These are phyloP conservation scores for Penicillium sp. DNA, from an alignment of 2,329 filamentous ascomycete genomes.

Conservation along the genomic window DNA sequence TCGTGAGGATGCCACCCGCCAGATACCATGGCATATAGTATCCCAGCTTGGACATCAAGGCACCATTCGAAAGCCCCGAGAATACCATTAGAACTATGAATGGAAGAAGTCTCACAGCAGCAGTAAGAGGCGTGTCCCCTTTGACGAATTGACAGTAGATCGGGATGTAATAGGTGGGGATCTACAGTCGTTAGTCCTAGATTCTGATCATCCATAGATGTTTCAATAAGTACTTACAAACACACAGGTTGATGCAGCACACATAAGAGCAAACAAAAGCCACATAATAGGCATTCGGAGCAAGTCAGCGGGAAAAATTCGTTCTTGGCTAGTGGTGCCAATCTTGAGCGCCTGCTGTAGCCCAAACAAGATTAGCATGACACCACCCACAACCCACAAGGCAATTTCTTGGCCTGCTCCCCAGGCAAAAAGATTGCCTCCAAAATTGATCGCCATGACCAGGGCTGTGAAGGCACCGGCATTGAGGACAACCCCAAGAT, in stretches of 20 bases:
- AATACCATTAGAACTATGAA: slow-evolving; percentile 24
- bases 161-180: slow-evolving; percentile 19
- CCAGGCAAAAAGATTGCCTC: slow-evolving; percentile 53
- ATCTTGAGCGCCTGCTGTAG: slow-evolving; percentile 34
- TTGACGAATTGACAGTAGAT: slow-evolving; percentile 21
- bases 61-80: slow-evolving; percentile 10
- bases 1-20: slow-evolving; percentile 8
- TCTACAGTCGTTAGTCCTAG: not conserved
- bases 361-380: slow-evolving; percentile 46
- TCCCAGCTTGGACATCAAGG: slow-evolving; percentile 13
- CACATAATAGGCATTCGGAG: slow-evolving; percentile 9
- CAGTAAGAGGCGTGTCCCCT: slow-evolving; percentile 14
- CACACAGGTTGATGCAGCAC: slow-evolving; percentile 9
- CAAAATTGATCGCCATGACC: slow-evolving; percentile 54
- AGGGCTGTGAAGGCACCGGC: slow-evolving; percentile 43
- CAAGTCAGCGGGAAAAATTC: slow-evolving; percentile 15
- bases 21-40: slow-evolving; percentile 24
- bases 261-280: slow-evolving; percentile 9
- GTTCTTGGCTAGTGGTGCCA: slow-evolving; percentile 4
- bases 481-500: slow-evolving; percentile 47
- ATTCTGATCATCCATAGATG: not conserved
- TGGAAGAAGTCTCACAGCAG: slow-evolving; percentile 19
- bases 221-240: slow-evolving; percentile 6
- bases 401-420: slow-evolving; percentile 41
- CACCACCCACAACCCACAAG: slow-evolving; percentile 49